Percentiles rank a stretch among this genome's conserved stretches.
Evolutionary conservation across 2,329 filamentous ascomycete species (phyloP).

Genomic region (Periglandula ipomoeae): DNA sequence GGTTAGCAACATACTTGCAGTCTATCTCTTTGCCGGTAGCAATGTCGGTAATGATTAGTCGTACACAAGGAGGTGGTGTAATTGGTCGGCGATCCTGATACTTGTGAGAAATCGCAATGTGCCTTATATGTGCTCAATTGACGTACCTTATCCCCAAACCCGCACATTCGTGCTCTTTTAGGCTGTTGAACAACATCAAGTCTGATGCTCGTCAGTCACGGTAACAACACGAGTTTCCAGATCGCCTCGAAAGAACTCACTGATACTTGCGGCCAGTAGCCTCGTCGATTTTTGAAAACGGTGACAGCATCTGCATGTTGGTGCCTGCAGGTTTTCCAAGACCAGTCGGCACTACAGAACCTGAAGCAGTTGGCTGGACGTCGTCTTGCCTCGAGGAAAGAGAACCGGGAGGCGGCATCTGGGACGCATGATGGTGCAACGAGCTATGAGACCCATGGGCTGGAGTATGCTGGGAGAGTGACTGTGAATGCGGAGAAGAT

Average conservation of each 20-base stretch:
- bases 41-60: slow-evolving; percentile 68
- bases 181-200: slow-evolving; percentile 85
- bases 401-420: slow-evolving; percentile 10
- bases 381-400: slow-evolving; percentile 17
- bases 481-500: slow-evolving; percentile 13
- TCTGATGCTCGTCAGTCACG: slow-evolving; percentile 29
- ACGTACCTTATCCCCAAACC: slow-evolving; percentile 89
- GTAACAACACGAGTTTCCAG: neutral
- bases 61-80: slow-evolving; percentile 87
- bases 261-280: slow-evolving; percentile 25
- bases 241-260: slow-evolving; percentile 14
- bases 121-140: neutral
- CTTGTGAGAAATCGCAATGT: slow-evolving; percentile 1
- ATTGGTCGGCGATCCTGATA: slow-evolving; percentile 83
- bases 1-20: slow-evolving; percentile 54
- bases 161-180: slow-evolving; percentile 91
- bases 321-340: slow-evolving; percentile 11
- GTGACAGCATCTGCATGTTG: slow-evolving; percentile 14
- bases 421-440: slow-evolving; percentile 10
- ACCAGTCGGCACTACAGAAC: slow-evolving; percentile 2
- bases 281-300: slow-evolving; percentile 26
- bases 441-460: slow-evolving; percentile 2
- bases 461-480: slow-evolving; percentile 8
- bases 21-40: slow-evolving; percentile 72
- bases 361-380: neutral